phyloP scores from a whole-genome alignment of 371 early-diverging fungal species.

The Actinomortierella wolfii region DNA sequence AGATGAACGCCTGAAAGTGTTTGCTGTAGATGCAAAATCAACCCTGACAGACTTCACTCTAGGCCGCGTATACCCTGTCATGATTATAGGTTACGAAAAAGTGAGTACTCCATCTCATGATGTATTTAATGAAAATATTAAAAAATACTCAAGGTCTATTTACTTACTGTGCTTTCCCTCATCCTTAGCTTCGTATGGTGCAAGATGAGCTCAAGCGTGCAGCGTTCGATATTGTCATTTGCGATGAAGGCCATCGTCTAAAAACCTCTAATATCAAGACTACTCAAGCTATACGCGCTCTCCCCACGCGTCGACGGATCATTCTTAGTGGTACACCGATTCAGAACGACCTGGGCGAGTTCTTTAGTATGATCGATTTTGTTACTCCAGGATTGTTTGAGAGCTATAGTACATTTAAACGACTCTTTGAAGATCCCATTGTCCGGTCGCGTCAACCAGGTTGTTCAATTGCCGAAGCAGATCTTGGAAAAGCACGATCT shows the following conservation, averaged over 20 bases:
- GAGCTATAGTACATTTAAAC: constrained; percentile 44
- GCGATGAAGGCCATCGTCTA: constrained; percentile 67
- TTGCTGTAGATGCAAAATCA: constrained; percentile 52
- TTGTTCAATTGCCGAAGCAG: constrained; percentile 37
- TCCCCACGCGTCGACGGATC: constrained; percentile 52
- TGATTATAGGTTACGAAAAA: constrained; percentile 62
- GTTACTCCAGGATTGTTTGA: constrained; percentile 70
- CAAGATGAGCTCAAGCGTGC: constrained; percentile 41
- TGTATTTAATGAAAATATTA: no score
- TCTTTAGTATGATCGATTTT: constrained; percentile 66
- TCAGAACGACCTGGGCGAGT: constrained; percentile 63
- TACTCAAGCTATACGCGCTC: constrained; percentile 47
- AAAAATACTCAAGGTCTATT: not conserved
- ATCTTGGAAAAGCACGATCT: constrained; percentile 52
- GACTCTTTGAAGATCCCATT: constrained; percentile 59
- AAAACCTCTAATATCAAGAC: constrained; percentile 65
- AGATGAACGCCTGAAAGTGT: constrained; percentile 48
- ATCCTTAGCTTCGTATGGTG: constrained; percentile 33
- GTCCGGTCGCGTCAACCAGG: constrained; percentile 49
- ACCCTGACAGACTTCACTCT: constrained; percentile 53
- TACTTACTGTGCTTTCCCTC: no score
- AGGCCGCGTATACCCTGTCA: constrained; percentile 56
- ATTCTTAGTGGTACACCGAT: constrained; percentile 76
- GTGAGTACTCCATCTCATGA: constrained; percentile 11
- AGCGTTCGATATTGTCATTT: constrained; percentile 53